phyloP scores from a whole-genome alignment of 2,329 filamentous ascomycete genomes.

The Neofusicoccum kwambonambiense region DNA sequence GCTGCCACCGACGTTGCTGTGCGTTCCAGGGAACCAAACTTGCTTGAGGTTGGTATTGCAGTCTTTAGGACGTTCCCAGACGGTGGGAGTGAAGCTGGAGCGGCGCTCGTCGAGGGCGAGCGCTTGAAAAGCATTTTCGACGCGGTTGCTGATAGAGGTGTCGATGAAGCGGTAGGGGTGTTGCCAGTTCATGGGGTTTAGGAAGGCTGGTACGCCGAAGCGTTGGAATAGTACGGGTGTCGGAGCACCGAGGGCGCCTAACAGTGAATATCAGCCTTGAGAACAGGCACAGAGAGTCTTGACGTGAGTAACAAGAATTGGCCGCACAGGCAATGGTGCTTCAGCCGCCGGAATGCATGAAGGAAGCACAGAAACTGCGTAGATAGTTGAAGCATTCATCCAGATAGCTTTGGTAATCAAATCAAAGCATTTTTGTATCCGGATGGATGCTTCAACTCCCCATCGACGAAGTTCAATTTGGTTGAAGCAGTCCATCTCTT shows the following conservation, averaged over 20 bases:
- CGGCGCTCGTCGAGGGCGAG: constrained; percentile 59
- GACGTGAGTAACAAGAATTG: too few species aligned
- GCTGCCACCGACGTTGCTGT: constrained; percentile 50
- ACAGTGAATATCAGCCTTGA: too few species aligned
- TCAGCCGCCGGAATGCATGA: not conserved
- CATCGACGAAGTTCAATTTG: too few species aligned
- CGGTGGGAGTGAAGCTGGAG: constrained; percentile 54
- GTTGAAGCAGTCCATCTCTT: too few species aligned
- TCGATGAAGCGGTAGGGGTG: constrained; percentile 37
- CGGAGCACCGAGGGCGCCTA: constrained; percentile 43
- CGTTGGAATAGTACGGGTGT: constrained; percentile 34
- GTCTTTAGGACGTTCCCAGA: constrained; percentile 47
- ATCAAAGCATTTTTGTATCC: too few species aligned
- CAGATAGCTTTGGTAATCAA: too few species aligned
- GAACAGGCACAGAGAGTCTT: too few species aligned
- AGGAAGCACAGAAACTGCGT: too few species aligned
- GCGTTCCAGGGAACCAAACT: constrained; percentile 50
- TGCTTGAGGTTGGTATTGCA: constrained; percentile 35
- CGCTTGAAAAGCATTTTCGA: constrained; percentile 60
- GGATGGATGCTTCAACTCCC: too few species aligned
- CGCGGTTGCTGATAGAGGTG: constrained; percentile 44
- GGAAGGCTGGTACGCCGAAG: constrained; percentile 39
- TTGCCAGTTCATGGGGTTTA: constrained; percentile 20
- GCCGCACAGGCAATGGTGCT: too few species aligned
- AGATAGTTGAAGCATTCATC: too few species aligned